phyloP scores from a whole-genome alignment of 768 basidiomycete species.

The Coprinopsis cinerea region DNA sequence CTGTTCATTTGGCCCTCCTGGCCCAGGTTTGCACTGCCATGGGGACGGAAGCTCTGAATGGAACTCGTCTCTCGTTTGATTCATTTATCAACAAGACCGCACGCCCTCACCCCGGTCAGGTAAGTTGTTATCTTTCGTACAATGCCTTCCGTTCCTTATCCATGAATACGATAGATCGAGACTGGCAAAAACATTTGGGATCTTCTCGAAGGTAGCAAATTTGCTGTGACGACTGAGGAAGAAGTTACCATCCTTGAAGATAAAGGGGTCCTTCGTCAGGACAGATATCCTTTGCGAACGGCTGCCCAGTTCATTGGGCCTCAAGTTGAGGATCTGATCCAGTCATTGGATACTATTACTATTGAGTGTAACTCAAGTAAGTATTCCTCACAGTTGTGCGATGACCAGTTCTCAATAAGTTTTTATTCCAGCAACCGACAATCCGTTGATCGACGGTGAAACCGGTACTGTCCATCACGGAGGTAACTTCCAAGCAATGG shows the following conservation, averaged over 20 bases:
- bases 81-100: slow-evolving; percentile 72
- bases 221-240: slow-evolving; percentile 62
- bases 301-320: slow-evolving; percentile 84
- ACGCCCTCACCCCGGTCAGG: slow-evolving; percentile 82
- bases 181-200: slow-evolving; percentile 63
- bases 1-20: slow-evolving; percentile 59
- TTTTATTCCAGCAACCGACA: slow-evolving; percentile 63
- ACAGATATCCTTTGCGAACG: slow-evolving; percentile 70
- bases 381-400: slow-evolving; percentile 20
- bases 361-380: slow-evolving; percentile 79
- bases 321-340: slow-evolving; percentile 73
- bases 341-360: slow-evolving; percentile 56
- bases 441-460: slow-evolving; percentile 72
- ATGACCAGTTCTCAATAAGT: slow-evolving; percentile 2
- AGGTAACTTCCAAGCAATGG: slow-evolving; percentile 88
- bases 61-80: slow-evolving; percentile 65
- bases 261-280: slow-evolving; percentile 69
- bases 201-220: slow-evolving; percentile 60
- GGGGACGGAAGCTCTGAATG: slow-evolving; percentile 77
- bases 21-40: slow-evolving; percentile 75
- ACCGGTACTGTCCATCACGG: slow-evolving; percentile 68
- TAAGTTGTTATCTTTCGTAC: slow-evolving; percentile 10
- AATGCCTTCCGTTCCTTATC: neutral
- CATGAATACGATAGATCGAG: slow-evolving; percentile 45
- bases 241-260: slow-evolving; percentile 73